phyloP scores from a whole-genome alignment of 345 rosid genomes.

The Hibiscus tridactylites region DNA sequence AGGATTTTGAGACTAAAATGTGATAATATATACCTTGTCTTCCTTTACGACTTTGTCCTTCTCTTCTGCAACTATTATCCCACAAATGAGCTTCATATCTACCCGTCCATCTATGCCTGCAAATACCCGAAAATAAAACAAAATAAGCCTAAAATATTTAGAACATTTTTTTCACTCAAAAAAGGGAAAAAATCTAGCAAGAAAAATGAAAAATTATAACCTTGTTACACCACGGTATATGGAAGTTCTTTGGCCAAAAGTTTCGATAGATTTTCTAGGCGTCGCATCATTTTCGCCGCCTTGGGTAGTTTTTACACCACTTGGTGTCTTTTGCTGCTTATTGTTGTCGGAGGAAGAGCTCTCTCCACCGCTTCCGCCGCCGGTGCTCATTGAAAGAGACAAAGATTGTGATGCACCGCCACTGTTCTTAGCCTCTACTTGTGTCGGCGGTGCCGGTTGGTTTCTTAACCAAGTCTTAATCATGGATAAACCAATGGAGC shows the following conservation, averaged over 20 bases:
- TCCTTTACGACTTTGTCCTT: slow-evolving; percentile 38
- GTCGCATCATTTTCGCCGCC: slow-evolving; percentile 26
- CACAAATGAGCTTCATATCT: slow-evolving; percentile 27
- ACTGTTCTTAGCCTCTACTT: slow-evolving; percentile 19
- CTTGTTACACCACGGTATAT: slow-evolving; percentile 94
- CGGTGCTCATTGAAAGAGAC: slow-evolving; percentile 47
- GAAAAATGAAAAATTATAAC: slow-evolving; percentile 16
- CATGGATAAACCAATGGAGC: slow-evolving; percentile 64
- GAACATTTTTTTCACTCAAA: neutral
- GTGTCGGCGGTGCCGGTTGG: slow-evolving; percentile 43
- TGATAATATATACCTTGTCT: slow-evolving; percentile 5
- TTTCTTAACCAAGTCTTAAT: slow-evolving; percentile 74
- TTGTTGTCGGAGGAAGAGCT: slow-evolving; percentile 26
- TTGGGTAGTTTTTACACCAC: slow-evolving; percentile 14
- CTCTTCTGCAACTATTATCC: slow-evolving; percentile 32
- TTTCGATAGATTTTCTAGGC: slow-evolving; percentile 61
- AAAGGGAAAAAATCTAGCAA: neutral
- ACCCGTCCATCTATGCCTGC: slow-evolving; percentile 34
- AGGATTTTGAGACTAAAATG: too few relatives aligned
- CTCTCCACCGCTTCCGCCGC: slow-evolving; percentile 18
- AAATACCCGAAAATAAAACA: neutral
- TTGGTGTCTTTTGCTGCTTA: slow-evolving; percentile 23
- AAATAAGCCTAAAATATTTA: neutral
- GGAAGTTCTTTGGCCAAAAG: slow-evolving; percentile 91
- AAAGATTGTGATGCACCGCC: slow-evolving; percentile 36